These are phyloP conservation scores for Penicillium oxalicum DNA, from an alignment of 2,329 filamentous ascomycete genomes.

Conservation along the genomic window DNA sequence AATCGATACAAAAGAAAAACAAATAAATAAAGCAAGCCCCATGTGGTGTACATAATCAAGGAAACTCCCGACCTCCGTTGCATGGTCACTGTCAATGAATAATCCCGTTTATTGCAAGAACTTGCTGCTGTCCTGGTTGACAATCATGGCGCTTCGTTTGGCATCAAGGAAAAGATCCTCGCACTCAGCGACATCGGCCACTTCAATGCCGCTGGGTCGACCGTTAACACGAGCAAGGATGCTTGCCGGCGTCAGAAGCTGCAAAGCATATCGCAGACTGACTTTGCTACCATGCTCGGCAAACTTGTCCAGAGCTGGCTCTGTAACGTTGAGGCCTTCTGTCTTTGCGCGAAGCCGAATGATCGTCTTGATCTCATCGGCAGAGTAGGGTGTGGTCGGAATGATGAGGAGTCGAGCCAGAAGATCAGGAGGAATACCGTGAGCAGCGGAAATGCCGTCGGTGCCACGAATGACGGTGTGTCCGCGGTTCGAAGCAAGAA, in stretches of 20 bases:
- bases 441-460: conserved; percentile 70
- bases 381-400: conserved; percentile 82
- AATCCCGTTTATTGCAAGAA: conserved; percentile 48
- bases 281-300: conserved; percentile 81
- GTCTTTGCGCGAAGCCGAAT: conserved; percentile 76
- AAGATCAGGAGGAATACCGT: conserved; percentile 91
- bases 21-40: conserved; percentile 15
- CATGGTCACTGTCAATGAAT: conserved; percentile 36
- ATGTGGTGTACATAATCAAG: conserved; percentile 22
- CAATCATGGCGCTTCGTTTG: conserved; percentile 66
- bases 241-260: conserved; percentile 81
- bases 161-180: conserved; percentile 81
- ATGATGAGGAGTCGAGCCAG: conserved; percentile 91
- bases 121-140: conserved; percentile 58
- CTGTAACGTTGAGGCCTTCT: conserved; percentile 71
- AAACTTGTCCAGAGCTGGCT: conserved; percentile 80
- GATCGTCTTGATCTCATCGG: conserved; percentile 87
- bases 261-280: conserved; percentile 85
- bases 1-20: background rate
- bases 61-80: conserved; percentile 7
- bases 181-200: conserved; percentile 72
- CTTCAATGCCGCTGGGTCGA: conserved; percentile 63
- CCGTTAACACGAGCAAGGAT: conserved; percentile 85
- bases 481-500: conserved; percentile 93
- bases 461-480: conserved; percentile 88